Evolutionary conservation across 768 basidiomycete species (phyloP).

Genomic region (Auricularia cornea): DNA sequence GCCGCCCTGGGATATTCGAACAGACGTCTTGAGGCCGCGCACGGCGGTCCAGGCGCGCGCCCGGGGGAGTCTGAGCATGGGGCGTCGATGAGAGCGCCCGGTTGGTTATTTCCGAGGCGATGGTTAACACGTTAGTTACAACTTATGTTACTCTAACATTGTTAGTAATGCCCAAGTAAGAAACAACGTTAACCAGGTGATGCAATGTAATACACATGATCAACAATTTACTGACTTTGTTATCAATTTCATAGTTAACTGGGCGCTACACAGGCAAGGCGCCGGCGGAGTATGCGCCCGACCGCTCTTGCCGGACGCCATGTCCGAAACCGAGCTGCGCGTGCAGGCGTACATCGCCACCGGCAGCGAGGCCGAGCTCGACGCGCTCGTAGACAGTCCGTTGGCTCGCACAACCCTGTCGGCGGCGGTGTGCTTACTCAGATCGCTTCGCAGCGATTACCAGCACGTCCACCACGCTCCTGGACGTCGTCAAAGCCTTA

Average conservation of each 20-base stretch:
- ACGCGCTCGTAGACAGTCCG: not conserved
- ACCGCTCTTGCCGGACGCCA: not conserved
- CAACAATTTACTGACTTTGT: too few relatives aligned
- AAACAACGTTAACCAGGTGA: too few relatives aligned
- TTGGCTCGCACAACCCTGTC: not conserved
- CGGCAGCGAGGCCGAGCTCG: not conserved
- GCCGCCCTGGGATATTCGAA: too few relatives aligned
- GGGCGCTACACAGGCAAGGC: too few relatives aligned
- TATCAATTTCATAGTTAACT: too few relatives aligned
- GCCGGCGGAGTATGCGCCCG: not conserved
- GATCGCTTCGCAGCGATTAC: slow-evolving; percentile 36
- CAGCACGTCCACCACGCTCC: slow-evolving; percentile 47
- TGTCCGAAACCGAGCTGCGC: not conserved
- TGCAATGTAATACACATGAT: too few relatives aligned
- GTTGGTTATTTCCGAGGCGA: too few relatives aligned
- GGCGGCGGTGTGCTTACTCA: not conserved
- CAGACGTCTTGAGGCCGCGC: too few relatives aligned
- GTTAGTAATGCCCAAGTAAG: too few relatives aligned
- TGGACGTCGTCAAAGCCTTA: slow-evolving; percentile 77
- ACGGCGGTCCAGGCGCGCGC: not conserved
- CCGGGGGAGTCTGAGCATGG: not conserved
- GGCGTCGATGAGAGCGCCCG: not conserved
- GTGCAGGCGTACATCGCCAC: not conserved
- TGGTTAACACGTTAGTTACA: too few relatives aligned
- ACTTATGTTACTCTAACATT: too few relatives aligned